phyloP scores from a whole-genome alignment of 2,329 filamentous ascomycete genomes.

The Parastagonospora nodorum region DNA sequence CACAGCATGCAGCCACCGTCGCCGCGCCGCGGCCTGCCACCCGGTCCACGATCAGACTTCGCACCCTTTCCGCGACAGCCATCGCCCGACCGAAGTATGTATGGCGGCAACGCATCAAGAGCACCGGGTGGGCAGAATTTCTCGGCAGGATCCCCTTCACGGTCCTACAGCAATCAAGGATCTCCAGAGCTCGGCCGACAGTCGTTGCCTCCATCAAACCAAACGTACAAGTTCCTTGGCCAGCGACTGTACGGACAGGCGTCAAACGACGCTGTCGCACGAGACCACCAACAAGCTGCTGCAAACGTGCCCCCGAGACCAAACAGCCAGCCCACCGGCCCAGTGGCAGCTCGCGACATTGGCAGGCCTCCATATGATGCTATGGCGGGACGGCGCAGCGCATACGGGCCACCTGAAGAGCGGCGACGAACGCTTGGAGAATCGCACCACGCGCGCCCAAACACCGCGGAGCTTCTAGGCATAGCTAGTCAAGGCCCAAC shows the following conservation, averaged over 20 bases:
- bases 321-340: constrained; percentile 47
- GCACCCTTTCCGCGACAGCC: constrained; percentile 42
- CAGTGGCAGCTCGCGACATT: constrained; percentile 29
- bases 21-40: constrained; percentile 42
- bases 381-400: constrained; percentile 29
- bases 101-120: constrained; percentile 29
- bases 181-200: constrained; percentile 45
- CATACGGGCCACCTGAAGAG: constrained; percentile 38
- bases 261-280: constrained; percentile 31
- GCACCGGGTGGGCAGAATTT: constrained; percentile 34
- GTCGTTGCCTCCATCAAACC: constrained; percentile 34
- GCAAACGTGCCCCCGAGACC: constrained; percentile 44
- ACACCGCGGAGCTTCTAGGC: constrained; percentile 38
- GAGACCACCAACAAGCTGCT: constrained; percentile 31
- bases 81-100: constrained; percentile 45
- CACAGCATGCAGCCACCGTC: constrained; percentile 56
- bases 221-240: constrained; percentile 40
- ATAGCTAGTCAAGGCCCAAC: constrained; percentile 21
- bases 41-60: constrained; percentile 41
- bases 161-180: constrained; percentile 40
- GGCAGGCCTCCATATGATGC: constrained; percentile 27
- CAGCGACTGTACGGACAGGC: constrained; percentile 39
- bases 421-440: constrained; percentile 43
- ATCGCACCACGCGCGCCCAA: constrained; percentile 41
- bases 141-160: constrained; percentile 36